Evolutionary conservation across 2,329 filamentous ascomycete species (phyloP).

Genomic region (Microascus cirrosus): DNA sequence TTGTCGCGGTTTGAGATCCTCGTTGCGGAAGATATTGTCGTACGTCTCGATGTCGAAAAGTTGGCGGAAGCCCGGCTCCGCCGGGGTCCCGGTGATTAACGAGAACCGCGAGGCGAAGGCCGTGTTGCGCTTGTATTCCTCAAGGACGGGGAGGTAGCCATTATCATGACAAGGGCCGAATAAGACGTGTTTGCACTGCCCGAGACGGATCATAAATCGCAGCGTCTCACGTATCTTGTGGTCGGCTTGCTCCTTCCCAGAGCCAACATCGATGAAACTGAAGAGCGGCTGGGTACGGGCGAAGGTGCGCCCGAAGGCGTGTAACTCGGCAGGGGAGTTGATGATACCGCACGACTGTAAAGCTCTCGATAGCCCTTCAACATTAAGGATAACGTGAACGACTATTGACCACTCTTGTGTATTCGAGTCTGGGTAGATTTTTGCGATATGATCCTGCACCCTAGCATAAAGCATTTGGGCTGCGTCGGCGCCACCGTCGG

Average conservation of each 20-base stretch:
- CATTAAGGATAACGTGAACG: slow-evolving; percentile 20
- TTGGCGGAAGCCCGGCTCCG: slow-evolving; percentile 17
- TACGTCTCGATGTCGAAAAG: slow-evolving; percentile 17
- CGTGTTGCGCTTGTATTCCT: slow-evolving; percentile 26
- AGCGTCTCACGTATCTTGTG: slow-evolving; percentile 38
- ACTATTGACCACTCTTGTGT: slow-evolving; percentile 20
- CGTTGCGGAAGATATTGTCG: slow-evolving; percentile 16
- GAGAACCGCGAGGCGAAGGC: slow-evolving; percentile 14
- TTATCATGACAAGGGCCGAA: slow-evolving; percentile 52
- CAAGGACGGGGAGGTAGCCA: slow-evolving; percentile 47
- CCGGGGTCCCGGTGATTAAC: slow-evolving; percentile 18
- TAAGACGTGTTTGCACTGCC: slow-evolving; percentile 48
- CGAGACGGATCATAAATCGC: slow-evolving; percentile 16
- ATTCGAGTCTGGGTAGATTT: slow-evolving; percentile 12
- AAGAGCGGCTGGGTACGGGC: slow-evolving; percentile 33
- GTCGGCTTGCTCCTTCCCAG: slow-evolving; percentile 46
- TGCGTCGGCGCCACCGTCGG: slow-evolving; percentile 19
- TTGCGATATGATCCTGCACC: slow-evolving; percentile 13
- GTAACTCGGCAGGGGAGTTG: slow-evolving; percentile 11
- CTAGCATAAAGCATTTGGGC: slow-evolving; percentile 16
- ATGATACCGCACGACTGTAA: slow-evolving; percentile 16
- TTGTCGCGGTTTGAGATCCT: slow-evolving; percentile 4
- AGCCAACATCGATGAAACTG: slow-evolving; percentile 41
- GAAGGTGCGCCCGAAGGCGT: slow-evolving; percentile 21
- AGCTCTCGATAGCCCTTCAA: slow-evolving; percentile 18